These are phyloP conservation scores for Peronospora belbahrii DNA, from an alignment of 352 stramenopile genomes.

Conservation along the genomic window DNA sequence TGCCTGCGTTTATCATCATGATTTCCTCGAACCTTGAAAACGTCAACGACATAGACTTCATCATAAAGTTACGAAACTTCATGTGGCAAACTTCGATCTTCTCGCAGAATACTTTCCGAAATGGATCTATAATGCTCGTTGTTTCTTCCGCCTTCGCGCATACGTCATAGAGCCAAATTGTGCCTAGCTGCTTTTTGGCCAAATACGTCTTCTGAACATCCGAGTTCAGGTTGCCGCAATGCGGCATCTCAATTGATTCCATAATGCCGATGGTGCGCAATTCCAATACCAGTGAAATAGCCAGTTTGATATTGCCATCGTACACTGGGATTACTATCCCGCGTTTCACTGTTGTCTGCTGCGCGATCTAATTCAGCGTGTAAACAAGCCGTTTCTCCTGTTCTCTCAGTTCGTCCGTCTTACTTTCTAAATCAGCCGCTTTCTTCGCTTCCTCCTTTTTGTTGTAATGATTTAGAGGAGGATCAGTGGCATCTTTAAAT, in stretches of 20 bases:
- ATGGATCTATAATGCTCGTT: slow-evolving; percentile 15
- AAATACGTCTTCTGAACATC: too few species aligned
- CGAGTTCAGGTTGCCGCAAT: slow-evolving; percentile 48
- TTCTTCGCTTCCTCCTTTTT: slow-evolving; percentile 18
- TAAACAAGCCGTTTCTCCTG: slow-evolving; percentile 26
- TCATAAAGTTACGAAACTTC: slow-evolving; percentile 40
- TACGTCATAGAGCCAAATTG: slow-evolving; percentile 26
- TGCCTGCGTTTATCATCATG: slow-evolving; percentile 58
- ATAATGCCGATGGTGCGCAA: slow-evolving; percentile 34
- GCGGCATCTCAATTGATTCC: slow-evolving; percentile 42
- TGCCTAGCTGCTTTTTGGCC: too few species aligned
- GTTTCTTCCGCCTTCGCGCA: slow-evolving; percentile 13
- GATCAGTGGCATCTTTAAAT: slow-evolving; percentile 13
- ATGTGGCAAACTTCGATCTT: slow-evolving; percentile 33
- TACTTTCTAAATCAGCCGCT: slow-evolving; percentile 6
- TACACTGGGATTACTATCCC: slow-evolving; percentile 56
- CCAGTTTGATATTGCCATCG: slow-evolving; percentile 31
- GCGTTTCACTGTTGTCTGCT: slow-evolving; percentile 20
- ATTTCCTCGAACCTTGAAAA: slow-evolving; percentile 52
- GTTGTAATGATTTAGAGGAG: slow-evolving; percentile 7
- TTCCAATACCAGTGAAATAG: slow-evolving; percentile 42
- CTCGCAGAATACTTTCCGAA: slow-evolving; percentile 34
- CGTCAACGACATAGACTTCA: slow-evolving; percentile 40
- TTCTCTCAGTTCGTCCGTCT: slow-evolving; percentile 6
- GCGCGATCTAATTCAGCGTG: slow-evolving; percentile 24